Evolutionary conservation across 2,329 filamentous ascomycete genomes (phyloP), one percentile per base, ranked within the genome.

Genomic region (Pseudogymnoascus sp.): DNA sequence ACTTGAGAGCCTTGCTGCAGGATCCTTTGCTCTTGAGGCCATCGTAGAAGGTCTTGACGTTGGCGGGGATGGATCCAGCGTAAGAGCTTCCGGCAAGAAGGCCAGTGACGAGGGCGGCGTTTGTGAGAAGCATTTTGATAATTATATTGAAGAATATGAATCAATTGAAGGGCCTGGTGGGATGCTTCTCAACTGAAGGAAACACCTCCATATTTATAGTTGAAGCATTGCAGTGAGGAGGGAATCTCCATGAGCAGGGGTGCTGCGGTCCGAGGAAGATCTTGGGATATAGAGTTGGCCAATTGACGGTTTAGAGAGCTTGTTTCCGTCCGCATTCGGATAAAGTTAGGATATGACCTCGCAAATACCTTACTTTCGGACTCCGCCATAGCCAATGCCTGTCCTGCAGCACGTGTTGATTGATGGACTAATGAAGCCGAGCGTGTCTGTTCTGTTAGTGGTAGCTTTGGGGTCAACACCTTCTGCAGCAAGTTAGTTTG

Each of bases 21-120:
- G 75, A 68, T 23, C 75, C 74, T 51, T 76, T 70, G 21, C 66
- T 68, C 65, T 73, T 72, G 65, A 81, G 70, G 62, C 71, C 73
- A 63, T 80, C 72, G 69, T 79, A 79, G 64, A 81, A 77, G 62
- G 64, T 68, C 57, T 73, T 70, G 19, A 81, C 71, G 65, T 80
- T 80, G 51, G 70, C 66, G 11, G 79, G 79, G 3, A 81, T 65
- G 19, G 77, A 73, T 60, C 73, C 57, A 5, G 51, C 51, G 28
- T 34, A 57, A 34, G 51, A 34, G 16, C 51, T 34, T 14, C 51
- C 51, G 16, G 28, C 51, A 19, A 57, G 51, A 11, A 57, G 51
- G 51, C 51, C 28, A 21, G 51, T 21, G 51, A 57, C 28, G 28
- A 57, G 51, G 28, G 51, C 51, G 28, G 51, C 28, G 25, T 11